Conservation (phyloP, 2,329 filamentous ascomycete species). For the Apiospora koreana region DNA sequence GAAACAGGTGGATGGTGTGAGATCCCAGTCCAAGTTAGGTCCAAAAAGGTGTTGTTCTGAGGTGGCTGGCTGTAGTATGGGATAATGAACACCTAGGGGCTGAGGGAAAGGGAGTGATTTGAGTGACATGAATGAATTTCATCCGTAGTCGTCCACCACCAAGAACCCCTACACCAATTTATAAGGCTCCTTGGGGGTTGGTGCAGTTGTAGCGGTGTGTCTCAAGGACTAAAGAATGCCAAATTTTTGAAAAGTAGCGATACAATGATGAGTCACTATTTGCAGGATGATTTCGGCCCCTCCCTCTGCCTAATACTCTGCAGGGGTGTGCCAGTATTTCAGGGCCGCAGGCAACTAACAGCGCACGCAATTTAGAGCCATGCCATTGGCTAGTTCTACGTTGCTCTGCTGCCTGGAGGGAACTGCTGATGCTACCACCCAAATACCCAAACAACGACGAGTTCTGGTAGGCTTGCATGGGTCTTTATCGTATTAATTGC, state of each 20-base stretch:
- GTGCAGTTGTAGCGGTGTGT: background rate
- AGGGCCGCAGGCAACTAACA: background rate
- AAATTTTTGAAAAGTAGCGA: background rate
- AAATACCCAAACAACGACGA: too few relatives aligned
- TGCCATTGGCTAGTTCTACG: background rate
- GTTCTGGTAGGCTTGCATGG: rapidly evolving
- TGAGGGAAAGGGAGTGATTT: background rate
- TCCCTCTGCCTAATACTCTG: background rate
- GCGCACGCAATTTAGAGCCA: background rate
- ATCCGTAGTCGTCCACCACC: background rate
- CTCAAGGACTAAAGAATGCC: background rate
- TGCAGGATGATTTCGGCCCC: background rate
- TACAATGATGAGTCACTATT: background rate
- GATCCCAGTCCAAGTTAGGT: too few relatives aligned
- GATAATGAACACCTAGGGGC: background rate
- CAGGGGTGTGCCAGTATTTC: background rate
- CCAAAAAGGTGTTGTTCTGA: too few relatives aligned
- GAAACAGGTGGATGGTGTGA: too few relatives aligned
- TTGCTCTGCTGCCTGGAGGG: background rate
- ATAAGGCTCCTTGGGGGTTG: background rate
- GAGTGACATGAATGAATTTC: background rate
- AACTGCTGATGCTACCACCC: background rate
- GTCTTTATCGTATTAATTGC: too few relatives aligned
- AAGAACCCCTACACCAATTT: background rate
- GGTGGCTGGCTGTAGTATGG: too few relatives aligned